phyloP scores from a whole-genome alignment of 768 basidiomycete genomes.

The Dictyophora rubrovolvata region DNA sequence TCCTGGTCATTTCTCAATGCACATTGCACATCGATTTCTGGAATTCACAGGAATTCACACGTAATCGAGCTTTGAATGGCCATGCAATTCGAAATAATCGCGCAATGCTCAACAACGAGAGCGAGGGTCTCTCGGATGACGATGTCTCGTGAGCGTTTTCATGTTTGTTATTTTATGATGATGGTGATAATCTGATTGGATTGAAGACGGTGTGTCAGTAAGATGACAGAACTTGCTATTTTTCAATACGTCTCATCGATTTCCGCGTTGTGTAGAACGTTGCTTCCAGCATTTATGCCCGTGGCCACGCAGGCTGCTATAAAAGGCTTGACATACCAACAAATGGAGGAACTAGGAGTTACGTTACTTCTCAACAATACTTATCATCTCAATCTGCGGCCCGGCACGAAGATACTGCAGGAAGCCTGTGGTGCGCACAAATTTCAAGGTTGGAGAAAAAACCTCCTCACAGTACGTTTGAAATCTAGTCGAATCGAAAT shows the following conservation, averaged over 20 bases:
- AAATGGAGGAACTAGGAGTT: conserved; percentile 72
- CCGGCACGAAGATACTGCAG: conserved; percentile 63
- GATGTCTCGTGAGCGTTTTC: conserved; percentile 52
- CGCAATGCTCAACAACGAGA: conserved; percentile 69
- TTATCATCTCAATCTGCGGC: conserved; percentile 81
- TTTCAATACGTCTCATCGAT: conserved; percentile 1
- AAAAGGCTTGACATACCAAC: conserved; percentile 81
- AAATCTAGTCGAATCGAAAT: neutral
- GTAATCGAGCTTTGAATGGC: too few relatives aligned
- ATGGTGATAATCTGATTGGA: neutral
- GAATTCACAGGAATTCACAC: too few relatives aligned
- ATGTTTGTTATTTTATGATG: neutral
- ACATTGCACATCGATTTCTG: too few relatives aligned
- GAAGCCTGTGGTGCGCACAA: conserved; percentile 78
- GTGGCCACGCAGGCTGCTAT: conserved; percentile 89
- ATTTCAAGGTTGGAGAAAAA: conserved; percentile 82
- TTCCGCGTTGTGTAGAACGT: conserved; percentile 60
- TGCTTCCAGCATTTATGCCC: conserved; percentile 89
- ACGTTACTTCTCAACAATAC: conserved; percentile 85
- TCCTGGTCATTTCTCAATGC: too few relatives aligned
- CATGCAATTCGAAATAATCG: conserved; percentile 79
- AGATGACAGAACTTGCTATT: conserved; percentile 4
- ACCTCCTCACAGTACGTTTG: conserved; percentile 62
- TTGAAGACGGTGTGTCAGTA: neutral
- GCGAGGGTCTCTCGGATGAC: conserved; percentile 83